A percentile compares a stretch with the other conserved stretches of the same genome.
Conservation (phyloP, 2,329 filamentous ascomycete species). For the Huntiella bhutanensis region DNA sequence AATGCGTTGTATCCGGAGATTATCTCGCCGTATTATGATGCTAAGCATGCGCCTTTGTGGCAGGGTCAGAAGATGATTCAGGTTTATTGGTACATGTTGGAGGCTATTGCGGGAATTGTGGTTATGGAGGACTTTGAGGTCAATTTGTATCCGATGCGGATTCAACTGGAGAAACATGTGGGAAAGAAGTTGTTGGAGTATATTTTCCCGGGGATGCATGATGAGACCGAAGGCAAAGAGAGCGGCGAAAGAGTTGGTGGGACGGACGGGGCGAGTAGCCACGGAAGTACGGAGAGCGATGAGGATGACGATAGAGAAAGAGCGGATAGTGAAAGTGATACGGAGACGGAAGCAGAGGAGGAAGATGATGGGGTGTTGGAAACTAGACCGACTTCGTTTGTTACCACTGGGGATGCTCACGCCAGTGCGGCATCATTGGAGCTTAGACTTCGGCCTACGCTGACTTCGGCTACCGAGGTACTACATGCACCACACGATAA, state of each 20-base stretch:
- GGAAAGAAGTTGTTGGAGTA: conserved; percentile 92
- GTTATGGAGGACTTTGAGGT: conserved; percentile 97
- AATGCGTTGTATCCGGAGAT: conserved; percentile 92
- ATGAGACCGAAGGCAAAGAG: conserved; percentile 42
- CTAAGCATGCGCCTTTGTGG: conserved; percentile 31
- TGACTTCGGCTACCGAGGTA: conserved; percentile 27
- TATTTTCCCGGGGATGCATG: conserved; percentile 72
- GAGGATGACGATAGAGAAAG: conserved; percentile 20
- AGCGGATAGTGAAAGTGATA: conserved; percentile 15
- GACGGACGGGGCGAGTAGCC: neutral
- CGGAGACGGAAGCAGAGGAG: neutral
- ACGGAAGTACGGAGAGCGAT: conserved; percentile 15
- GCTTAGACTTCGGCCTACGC: conserved; percentile 62
- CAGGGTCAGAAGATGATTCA: conserved; percentile 61
- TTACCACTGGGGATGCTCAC: conserved; percentile 14
- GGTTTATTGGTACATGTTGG: conserved; percentile 95
- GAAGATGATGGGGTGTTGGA: conserved; percentile 18
- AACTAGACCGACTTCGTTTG: conserved; percentile 47
- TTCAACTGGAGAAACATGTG: conserved; percentile 83
- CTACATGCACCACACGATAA: neutral
- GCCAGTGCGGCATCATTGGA: conserved; percentile 31
- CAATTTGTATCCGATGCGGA: conserved; percentile 75
- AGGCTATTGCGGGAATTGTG: conserved; percentile 91
- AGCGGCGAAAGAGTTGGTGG: conserved; percentile 31
- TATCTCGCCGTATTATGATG: conserved; percentile 72